Evolutionary conservation across 441 rosid species (phyloP).

Genomic region (Syzygium malaccense): DNA sequence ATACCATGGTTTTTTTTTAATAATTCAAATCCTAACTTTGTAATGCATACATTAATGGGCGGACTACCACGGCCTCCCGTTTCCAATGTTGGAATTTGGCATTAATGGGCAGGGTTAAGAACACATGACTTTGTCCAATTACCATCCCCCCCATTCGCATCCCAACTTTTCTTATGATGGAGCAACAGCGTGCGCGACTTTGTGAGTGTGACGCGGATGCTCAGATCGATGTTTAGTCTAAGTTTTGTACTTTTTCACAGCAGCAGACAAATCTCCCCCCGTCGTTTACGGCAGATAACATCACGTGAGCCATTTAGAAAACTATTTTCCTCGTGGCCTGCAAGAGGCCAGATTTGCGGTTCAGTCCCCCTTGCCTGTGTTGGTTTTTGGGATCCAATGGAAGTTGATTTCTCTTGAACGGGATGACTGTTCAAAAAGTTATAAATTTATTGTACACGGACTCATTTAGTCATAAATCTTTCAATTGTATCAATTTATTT

Average conservation of each 20-base stretch:
- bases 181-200: not conserved
- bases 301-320: not conserved
- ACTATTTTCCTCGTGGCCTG: not conserved
- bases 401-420: not conserved
- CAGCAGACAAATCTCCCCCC: not conserved
- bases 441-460: too few species aligned
- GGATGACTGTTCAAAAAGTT: too few species aligned
- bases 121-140: not conserved
- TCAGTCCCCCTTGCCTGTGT: not conserved
- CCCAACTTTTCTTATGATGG: not conserved
- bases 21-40: not conserved
- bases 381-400: not conserved
- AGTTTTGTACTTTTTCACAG: not conserved
- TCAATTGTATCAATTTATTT: too few species aligned
- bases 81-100: too few species aligned
- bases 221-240: not conserved
- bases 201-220: not conserved
- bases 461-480: too few species aligned
- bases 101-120: not conserved
- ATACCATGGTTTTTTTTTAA: not conserved
- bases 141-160: not conserved
- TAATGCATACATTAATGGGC: not conserved
- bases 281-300: not conserved
- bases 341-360: not conserved
- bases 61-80: not conserved